A percentile compares a stretch with the other conserved stretches of the same genome.
Evolutionary conservation across 495 filamentous ascomycete genomes (phyloP).

Genomic region (Penicillium paradoxum): DNA sequence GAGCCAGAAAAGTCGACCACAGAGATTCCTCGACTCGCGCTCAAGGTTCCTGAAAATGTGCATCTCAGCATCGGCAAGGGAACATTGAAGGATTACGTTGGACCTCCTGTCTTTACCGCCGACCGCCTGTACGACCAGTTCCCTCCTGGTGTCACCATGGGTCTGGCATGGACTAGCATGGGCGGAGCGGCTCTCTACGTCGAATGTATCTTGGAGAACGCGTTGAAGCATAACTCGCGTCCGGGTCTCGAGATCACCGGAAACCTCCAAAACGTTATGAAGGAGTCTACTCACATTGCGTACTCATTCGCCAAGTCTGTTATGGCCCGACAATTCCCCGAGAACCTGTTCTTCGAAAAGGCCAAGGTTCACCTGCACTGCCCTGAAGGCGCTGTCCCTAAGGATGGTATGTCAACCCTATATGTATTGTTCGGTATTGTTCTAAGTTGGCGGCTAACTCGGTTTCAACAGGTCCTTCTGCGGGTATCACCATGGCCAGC

Average conservation of each 20-base stretch:
- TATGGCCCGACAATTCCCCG: constrained; percentile 75
- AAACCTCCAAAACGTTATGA: constrained; percentile 96
- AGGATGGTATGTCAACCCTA: constrained; percentile 61
- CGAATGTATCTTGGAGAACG: constrained; percentile 88
- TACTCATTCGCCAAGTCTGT: constrained; percentile 93
- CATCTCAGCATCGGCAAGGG: constrained; percentile 85
- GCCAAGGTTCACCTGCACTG: constrained; percentile 95
- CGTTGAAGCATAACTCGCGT: constrained; percentile 62
- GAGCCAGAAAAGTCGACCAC: constrained; percentile 66
- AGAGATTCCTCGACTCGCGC: constrained; percentile 68
- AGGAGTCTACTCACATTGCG: constrained; percentile 88
- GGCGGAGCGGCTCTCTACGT: constrained; percentile 95
- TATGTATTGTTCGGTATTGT: neutral
- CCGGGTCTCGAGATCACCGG: constrained; percentile 86
- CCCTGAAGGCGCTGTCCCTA: constrained; percentile 92
- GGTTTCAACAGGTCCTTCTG: constrained; percentile 59
- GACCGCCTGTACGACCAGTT: constrained; percentile 93
- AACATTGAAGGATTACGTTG: constrained; percentile 95
- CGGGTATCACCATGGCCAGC: constrained; percentile 96
- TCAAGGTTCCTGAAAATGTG: constrained; percentile 82
- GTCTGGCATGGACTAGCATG: constrained; percentile 97
- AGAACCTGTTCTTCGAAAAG: constrained; percentile 95
- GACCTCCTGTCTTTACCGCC: constrained; percentile 89
- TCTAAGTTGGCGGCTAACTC: constrained; percentile 13
- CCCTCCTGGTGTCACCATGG: constrained; percentile 97